Base-by-base conservation (phyloP, 2,329 filamentous ascomycete species). In the Monosporascus sp. region DNA sequence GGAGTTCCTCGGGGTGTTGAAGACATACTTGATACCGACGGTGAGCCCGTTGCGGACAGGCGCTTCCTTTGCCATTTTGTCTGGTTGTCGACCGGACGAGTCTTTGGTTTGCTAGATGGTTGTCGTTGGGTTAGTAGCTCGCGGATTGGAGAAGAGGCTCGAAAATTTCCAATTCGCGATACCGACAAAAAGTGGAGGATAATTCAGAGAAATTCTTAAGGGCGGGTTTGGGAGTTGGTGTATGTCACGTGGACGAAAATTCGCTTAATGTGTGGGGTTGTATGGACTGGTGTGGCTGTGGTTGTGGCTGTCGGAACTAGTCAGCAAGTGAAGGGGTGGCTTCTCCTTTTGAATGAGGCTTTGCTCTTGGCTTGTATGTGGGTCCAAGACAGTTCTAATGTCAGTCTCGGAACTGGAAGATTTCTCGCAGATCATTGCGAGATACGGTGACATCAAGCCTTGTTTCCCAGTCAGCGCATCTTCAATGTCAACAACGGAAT, bases 11-110 rank as follows among this genome's bases (percentile, higher is more conserved):
- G 31, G 3, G 3, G 1, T 14, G 31, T 14, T 34, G 31, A 14
- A 34, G 18, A 46, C 42, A 18, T 39, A 31, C 24, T 25, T 39
- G 24, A 78, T 71, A 71, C 83, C 83, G 68, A 81, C 74, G 74
- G 77, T 74, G 65, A 85, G 73, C 73, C 82, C 82, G 73, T 74
- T 75, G 67, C 76, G 78, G 68, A 76, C 75, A 65, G 78, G 73
- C 58, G 76, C 71, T 74, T 83, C 81, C 73, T 80, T 81, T 67
- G 80, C 81, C 81, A 84, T 85, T 59, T 52, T 56, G 49, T 54
- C 50, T 44, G 54, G 55, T 58, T 52, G 50, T 56, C 24, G 22
- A 46, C 25, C 18, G 42, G 52, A 46, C 31, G 51, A 20, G 22
- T 24, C 7, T 42, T 36, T 70, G 68, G n/a, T n/a, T 65, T 72